These are phyloP conservation scores for Lipomyces chichibuensis DNA, from an alignment of 805 yeast species.

Conservation along the genomic window DNA sequence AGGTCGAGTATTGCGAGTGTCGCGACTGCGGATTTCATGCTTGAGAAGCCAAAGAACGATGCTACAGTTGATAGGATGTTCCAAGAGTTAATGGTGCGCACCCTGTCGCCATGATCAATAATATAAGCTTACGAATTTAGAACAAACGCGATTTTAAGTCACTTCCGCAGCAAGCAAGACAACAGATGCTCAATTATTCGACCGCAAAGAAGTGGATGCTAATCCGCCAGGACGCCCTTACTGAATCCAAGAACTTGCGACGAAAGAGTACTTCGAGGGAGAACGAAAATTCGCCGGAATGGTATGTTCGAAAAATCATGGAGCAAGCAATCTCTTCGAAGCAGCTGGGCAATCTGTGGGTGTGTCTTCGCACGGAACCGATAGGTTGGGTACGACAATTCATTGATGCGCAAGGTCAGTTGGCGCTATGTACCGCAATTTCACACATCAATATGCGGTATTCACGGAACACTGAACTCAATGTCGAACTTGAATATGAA, in stretches of 20 bases:
- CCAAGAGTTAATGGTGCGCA: conserved; percentile 66
- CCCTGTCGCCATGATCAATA: background rate
- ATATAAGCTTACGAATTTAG: conserved; percentile 12
- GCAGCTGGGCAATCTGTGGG: conserved; percentile 83
- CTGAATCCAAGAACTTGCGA: conserved; percentile 66
- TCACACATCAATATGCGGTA: conserved; percentile 53
- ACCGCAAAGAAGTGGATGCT: conserved; percentile 88
- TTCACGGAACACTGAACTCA: conserved; percentile 45
- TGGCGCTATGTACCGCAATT: conserved; percentile 69
- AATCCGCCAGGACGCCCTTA: conserved; percentile 79
- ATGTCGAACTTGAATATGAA: conserved; percentile 70
- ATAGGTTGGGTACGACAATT: conserved; percentile 79
- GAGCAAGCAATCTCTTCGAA: conserved; percentile 67
- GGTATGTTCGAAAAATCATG: conserved; percentile 73
- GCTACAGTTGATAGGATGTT: conserved; percentile 73
- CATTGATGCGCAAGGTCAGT: conserved; percentile 78
- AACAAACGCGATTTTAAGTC: conserved; percentile 67
- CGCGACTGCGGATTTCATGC: conserved; percentile 43
- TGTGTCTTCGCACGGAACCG: conserved; percentile 88
- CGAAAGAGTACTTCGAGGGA: conserved; percentile 40
- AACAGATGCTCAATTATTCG: conserved; percentile 73
- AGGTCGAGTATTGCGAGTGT: conserved; percentile 6
- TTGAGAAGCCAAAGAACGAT: conserved; percentile 70
- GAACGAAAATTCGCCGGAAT: conserved; percentile 60
- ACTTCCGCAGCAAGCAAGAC: conserved; percentile 71